Percentiles rank a stretch among this genome's conserved stretches.
Conservation (phyloP, 2,329 filamentous ascomycete genomes). For the Dendrostoma leiphaemia region DNA sequence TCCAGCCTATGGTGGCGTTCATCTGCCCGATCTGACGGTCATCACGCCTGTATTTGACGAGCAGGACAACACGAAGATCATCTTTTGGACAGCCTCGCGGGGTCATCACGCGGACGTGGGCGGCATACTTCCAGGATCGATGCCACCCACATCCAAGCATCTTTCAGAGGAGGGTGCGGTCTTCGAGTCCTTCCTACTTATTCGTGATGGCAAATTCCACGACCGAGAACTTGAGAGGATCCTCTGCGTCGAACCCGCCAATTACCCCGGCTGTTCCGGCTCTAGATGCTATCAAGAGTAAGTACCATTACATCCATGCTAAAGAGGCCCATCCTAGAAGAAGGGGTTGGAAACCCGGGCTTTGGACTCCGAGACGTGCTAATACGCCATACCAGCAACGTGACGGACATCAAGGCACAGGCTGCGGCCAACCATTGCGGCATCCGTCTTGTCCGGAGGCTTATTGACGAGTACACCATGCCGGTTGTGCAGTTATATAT, state of each 20-base stretch:
- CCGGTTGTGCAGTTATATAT: constrained; percentile 35
- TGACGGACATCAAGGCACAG: constrained; percentile 42
- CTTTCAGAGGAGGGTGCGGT: constrained; percentile 43
- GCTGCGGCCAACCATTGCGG: constrained; percentile 41
- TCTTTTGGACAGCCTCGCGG: constrained; percentile 36
- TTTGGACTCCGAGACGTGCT: too few relatives aligned
- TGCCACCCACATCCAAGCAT: constrained; percentile 38
- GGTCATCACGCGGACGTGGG: constrained; percentile 34
- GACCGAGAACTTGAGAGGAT: constrained; percentile 25
- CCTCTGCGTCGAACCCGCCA: constrained; percentile 6
- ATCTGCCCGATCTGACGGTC: constrained; percentile 39
- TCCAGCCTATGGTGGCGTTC: constrained; percentile 33
- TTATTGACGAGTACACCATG: constrained; percentile 33
- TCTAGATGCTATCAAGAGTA: constrained; percentile 36
- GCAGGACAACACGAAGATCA: constrained; percentile 23
- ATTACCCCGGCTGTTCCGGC: constrained; percentile 31
- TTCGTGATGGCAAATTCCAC: constrained; percentile 33
- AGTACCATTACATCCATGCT: too few relatives aligned
- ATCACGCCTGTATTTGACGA: constrained; percentile 36
- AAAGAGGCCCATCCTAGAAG: too few relatives aligned
- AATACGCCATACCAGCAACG: too few relatives aligned
- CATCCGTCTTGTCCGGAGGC: constrained; percentile 29
- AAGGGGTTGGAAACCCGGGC: too few relatives aligned
- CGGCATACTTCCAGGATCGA: constrained; percentile 26
- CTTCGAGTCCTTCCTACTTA: constrained; percentile 35